Conservation (phyloP, 2,329 filamentous ascomycete genomes). For the Fusarium pseudograminearum region DNA sequence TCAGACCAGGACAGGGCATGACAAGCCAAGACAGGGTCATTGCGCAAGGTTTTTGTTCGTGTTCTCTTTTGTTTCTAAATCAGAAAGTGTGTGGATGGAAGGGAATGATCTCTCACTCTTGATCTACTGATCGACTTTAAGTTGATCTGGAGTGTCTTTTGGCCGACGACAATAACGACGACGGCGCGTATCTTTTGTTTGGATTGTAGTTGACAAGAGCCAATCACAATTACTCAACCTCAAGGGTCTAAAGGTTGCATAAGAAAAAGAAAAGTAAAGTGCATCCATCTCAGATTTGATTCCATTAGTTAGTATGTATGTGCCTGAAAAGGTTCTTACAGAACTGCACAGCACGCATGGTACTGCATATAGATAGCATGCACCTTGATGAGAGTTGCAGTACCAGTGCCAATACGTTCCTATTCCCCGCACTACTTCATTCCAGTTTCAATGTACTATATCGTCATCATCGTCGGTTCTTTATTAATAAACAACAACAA, state of each 20-base stretch:
- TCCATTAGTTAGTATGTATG: background rate
- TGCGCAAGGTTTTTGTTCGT: conserved; percentile 1
- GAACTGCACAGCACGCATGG: background rate
- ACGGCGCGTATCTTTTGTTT: conserved; percentile 43
- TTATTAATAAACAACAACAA: background rate
- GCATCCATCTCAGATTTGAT: conserved; percentile 17
- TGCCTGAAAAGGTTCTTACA: conserved; percentile 17
- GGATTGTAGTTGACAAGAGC: conserved; percentile 30
- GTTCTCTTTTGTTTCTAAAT: background rate
- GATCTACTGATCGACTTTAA: conserved; percentile 1
- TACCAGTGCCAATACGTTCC: background rate
- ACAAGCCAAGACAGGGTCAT: background rate
- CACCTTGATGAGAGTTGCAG: background rate
- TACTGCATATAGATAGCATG: background rate
- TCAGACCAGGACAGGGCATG: too few species aligned
- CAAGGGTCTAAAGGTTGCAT: conserved; percentile 21
- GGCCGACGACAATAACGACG: conserved; percentile 6
- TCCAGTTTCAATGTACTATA: background rate
- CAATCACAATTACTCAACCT: conserved; percentile 40
- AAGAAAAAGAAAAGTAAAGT: conserved; percentile 3
- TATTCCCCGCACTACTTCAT: conserved; percentile 13
- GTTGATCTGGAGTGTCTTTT: conserved; percentile 26
- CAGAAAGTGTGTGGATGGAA: conserved; percentile 6
- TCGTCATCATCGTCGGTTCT: conserved; percentile 25
- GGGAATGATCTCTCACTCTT: conserved; percentile 11